Base-by-base conservation (phyloP, 2,329 filamentous ascomycete genomes). In the Myrmaecium sp. region DNA sequence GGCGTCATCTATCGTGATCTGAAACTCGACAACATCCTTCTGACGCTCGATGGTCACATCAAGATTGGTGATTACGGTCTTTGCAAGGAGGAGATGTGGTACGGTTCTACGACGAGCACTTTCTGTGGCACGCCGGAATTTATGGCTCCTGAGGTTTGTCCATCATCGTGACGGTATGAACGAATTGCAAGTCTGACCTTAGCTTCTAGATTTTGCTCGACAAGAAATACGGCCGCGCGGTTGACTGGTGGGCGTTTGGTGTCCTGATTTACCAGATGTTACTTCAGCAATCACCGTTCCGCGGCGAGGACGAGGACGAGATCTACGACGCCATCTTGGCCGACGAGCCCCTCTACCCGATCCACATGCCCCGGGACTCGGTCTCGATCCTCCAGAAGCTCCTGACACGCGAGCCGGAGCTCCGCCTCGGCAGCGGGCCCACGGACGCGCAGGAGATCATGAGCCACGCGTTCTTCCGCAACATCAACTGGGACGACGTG, bases 81-180 rank as follows among this genome's bases (percentile, higher is more conserved):
- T 25, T 98, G 91, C 62, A 98, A 98, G 57, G 89, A 98, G 50
- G 84, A 98, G 42, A 98, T 98, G 89, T 98, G 86, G 84, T 98
- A 91, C 48, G 83, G 83, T 22, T 86, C 80, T 30, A 94, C 80
- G 3, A 98, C 89, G 0, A 86, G 84, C 57, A 98, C 89, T 5
- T 98, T 98, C 62, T 98, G 89, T 49, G 89, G 89, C 53, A 98
- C 89, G n/a, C 89, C 89, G 10, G 89, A 98, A 49, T 98, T 98
- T 40, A 98, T 98, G 89, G 89, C 89, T 6, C 89, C 89, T 6
- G 89, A 98, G 64, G 82, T 91, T 46, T 34, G 47, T 32, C n/a
- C 7, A 25, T 15, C 20, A 15, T 11, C 4, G 14, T 14, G 23
- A 6, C 64, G 16, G 15, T 13, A 24, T 37, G 27, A 25, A 15